A percentile compares a stretch with the other conserved stretches of the same genome.
Conservation (phyloP, 768 basidiomycete species). For the Naganishia vishniacii region DNA sequence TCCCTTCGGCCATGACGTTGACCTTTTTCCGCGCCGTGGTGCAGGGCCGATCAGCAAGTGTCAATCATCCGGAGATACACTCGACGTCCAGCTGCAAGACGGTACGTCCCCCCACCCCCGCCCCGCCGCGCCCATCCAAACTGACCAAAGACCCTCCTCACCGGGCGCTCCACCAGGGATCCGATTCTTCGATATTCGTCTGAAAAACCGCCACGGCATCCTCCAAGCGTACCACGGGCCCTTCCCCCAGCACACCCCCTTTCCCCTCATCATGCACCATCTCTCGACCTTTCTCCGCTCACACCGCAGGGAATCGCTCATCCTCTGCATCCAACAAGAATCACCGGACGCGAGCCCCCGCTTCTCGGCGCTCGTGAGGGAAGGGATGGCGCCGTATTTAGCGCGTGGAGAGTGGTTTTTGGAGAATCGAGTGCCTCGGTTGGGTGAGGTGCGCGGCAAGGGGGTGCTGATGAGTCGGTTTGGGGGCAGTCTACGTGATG, state of each 20-base stretch:
- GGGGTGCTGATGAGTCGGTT: slow-evolving; percentile 82
- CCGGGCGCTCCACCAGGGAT: slow-evolving; percentile 45
- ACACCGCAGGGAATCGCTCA: slow-evolving; percentile 64
- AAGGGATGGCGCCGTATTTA: slow-evolving; percentile 54
- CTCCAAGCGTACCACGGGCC: slow-evolving; percentile 73
- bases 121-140: too few relatives aligned
- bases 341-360: slow-evolving; percentile 54
- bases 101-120: background rate
- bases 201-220: slow-evolving; percentile 57
- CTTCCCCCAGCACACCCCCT: slow-evolving; percentile 65
- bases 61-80: slow-evolving; percentile 61
- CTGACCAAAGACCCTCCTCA: too few relatives aligned
- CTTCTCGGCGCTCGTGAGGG: slow-evolving; percentile 64
- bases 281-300: slow-evolving; percentile 63
- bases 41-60: slow-evolving; percentile 65
- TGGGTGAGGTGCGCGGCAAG: slow-evolving; percentile 81
- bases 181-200: slow-evolving; percentile 73
- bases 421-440: slow-evolving; percentile 68
- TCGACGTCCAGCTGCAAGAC: slow-evolving; percentile 63
- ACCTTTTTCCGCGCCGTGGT: slow-evolving; percentile 51
- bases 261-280: slow-evolving; percentile 60
- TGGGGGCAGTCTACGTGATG: slow-evolving; percentile 55
- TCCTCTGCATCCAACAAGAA: slow-evolving; percentile 88
- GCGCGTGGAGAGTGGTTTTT: slow-evolving; percentile 69
- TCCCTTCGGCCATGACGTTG: slow-evolving; percentile 31